phyloP scores from a whole-genome alignment of 441 rosid species.

The Isatis lusitanica region DNA sequence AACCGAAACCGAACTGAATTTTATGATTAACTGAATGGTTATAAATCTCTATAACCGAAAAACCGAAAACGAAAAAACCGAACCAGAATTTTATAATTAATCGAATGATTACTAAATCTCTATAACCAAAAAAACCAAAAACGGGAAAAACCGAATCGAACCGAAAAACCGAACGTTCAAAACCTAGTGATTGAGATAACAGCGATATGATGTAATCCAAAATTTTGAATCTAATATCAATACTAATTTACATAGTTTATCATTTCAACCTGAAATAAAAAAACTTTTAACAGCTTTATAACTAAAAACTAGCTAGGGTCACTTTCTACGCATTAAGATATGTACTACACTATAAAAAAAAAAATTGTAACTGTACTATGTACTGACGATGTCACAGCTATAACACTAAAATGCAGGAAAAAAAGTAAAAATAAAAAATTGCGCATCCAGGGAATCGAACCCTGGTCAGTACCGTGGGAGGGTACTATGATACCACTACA shows the following conservation, averaged over 20 bases:
- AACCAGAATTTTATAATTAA: no score
- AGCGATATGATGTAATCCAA: not conserved
- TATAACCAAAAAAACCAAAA: no score
- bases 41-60: no score
- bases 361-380: not conserved
- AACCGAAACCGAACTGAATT: no score
- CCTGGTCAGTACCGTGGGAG: constrained; percentile 99
- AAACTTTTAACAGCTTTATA: not conserved
- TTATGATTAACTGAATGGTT: no score
- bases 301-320: not conserved
- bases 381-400: not conserved
- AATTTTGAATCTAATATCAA: not conserved
- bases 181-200: no score
- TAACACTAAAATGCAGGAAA: not conserved
- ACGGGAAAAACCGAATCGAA: no score
- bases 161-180: no score
- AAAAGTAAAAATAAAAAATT: not conserved
- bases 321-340: not conserved
- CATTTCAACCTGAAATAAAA: not conserved
- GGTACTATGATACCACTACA: constrained; percentile 99
- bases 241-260: not conserved
- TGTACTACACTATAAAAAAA: not conserved
- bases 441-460: constrained; percentile 99
- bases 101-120: no score
- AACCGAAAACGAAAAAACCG: no score